Conservation (phyloP, 73 alveolate genomes). For the Paramecium primaurelia region DNA sequence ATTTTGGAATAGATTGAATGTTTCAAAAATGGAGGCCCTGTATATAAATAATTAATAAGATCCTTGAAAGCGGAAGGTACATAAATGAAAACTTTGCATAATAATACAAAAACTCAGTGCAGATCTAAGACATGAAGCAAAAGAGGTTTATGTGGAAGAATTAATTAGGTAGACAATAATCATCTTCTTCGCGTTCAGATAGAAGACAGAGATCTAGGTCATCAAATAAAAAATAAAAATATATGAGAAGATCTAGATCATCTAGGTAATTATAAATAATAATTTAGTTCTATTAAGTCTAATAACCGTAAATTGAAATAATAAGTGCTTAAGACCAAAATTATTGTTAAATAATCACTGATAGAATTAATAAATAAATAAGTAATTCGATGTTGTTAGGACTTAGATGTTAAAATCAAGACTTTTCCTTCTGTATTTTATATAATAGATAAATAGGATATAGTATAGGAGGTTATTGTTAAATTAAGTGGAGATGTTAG, state of each 20-base stretch:
- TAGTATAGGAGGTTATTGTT: neutral
- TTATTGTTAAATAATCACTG: neutral
- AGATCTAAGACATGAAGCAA: neutral
- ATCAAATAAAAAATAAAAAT: neutral
- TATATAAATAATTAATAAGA: neutral
- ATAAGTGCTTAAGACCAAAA: neutral
- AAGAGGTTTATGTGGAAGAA: neutral
- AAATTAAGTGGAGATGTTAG: neutral
- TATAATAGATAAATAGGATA: neutral
- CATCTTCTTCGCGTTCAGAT: neutral
- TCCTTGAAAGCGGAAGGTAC: slow-evolving; percentile 57
- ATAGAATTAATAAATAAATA: neutral
- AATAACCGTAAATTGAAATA: neutral
- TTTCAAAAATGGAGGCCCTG: slow-evolving; percentile 61
- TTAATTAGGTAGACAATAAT: neutral
- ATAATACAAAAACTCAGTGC: slow-evolving; percentile 47
- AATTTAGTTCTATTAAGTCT: neutral
- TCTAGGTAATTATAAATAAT: neutral
- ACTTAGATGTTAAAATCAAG: neutral
- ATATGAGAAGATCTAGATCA: neutral
- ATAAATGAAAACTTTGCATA: slow-evolving; percentile 56
- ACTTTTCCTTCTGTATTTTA: neutral
- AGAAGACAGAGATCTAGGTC: slow-evolving; percentile 19
- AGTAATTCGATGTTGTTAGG: neutral
- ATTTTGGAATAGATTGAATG: slow-evolving; percentile 49